Conservation (phyloP, 495 filamentous ascomycete species). For the Penicillium chermesinum region DNA sequence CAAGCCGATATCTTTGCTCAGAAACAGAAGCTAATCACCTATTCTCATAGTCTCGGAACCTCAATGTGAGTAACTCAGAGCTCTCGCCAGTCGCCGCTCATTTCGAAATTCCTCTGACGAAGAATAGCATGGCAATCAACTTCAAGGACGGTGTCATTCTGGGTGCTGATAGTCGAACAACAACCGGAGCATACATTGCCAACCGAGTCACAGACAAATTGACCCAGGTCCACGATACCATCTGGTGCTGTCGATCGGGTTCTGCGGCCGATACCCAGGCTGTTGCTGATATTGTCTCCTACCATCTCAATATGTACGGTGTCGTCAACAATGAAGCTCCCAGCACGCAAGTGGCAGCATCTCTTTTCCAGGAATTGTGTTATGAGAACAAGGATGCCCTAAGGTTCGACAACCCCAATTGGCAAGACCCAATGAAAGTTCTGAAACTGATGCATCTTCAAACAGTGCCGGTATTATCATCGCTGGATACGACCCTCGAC, state of each 20-base stretch:
- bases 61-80: slow-evolving; percentile 71
- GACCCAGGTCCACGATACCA: slow-evolving; percentile 96
- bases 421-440: slow-evolving; percentile 17
- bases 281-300: slow-evolving; percentile 94
- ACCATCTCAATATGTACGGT: slow-evolving; percentile 88
- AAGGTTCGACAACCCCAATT: slow-evolving; percentile 46
- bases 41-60: slow-evolving; percentile 70
- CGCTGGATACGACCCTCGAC: slow-evolving; percentile 87
- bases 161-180: slow-evolving; percentile 93
- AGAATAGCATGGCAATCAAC: slow-evolving; percentile 66
- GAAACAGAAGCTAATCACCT: slow-evolving; percentile 23
- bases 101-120: slow-evolving; percentile 12
- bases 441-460: no score
- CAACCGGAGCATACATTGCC: slow-evolving; percentile 97
- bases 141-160: slow-evolving; percentile 97
- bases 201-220: slow-evolving; percentile 99
- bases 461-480: slow-evolving; percentile 92
- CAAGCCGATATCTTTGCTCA: not conserved
- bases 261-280: slow-evolving; percentile 98
- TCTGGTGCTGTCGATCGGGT: slow-evolving; percentile 98
- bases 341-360: slow-evolving; percentile 87
- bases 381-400: slow-evolving; percentile 94
- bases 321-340: slow-evolving; percentile 82
- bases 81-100: slow-evolving; percentile 15
- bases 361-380: slow-evolving; percentile 95